Base-by-base conservation (phyloP, 306 rosid species). In the Spatholobus suberectus region DNA sequence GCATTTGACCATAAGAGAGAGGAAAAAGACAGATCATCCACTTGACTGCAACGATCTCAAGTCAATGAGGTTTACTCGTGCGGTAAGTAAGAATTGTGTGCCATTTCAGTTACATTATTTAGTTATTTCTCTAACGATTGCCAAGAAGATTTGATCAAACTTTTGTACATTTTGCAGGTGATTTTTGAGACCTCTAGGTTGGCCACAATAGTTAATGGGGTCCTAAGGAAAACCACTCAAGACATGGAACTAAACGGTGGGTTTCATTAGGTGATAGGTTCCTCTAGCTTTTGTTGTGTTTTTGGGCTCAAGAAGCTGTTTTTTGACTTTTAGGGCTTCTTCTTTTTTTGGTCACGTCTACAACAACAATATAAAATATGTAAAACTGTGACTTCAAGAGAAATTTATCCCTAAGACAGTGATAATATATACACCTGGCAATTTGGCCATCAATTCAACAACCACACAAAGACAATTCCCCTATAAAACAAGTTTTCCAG, bases 161-260 rank as follows among this genome's bases (percentile, higher is more conserved):
- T 32, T 57, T 65, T 72, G 20, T 41, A 8, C 63, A 26, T 35
- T 26, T 76, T 87, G 84, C 90, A 96, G 99, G 98, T 94, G 67
- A 94, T 96, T 61, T 90, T 92, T 83, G 99, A 96, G 94, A 92
- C 99, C 83, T 92, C 98, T n/a, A 94, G 99, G 80, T 74, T 96
- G 88, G 99, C 99, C 20, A 94, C 99, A 24, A 89, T 96, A 80
- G 99, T 96, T 55, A 96, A 96, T 79, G 99, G 99, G 77, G 98
- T 96, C 18, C 66, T 94, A 47, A 92, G 99, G 73, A 96, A 96
- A 87, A 94, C 99, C 77, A 89, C 99, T 37, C 78, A 90, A 72
- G 99, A 96, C 26, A 89, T 96, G 99, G 97, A 96, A 79, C 83
- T 96, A 65, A 94, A 92, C 69, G 98, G 99, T 96, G 80, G 78